Base-by-base conservation (phyloP, 257 asterid genomes). In the Solanum medicagineum region DNA sequence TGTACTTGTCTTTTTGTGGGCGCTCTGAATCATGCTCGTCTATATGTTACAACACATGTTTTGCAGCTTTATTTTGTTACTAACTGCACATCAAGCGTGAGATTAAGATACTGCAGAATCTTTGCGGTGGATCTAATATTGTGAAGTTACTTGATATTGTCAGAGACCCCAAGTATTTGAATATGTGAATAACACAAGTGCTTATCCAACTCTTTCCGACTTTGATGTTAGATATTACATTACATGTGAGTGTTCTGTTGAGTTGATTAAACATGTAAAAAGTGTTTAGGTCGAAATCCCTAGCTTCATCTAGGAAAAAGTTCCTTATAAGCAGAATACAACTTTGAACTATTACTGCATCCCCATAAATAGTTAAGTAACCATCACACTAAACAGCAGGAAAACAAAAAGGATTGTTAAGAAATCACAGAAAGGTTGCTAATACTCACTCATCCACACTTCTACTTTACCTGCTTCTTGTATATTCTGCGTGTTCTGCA, bases 121-220 rank as follows among this genome's bases (percentile, higher is more conserved):
- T 83, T 60, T 83, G 85, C 17, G 85, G 85, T 63, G 85, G 85
- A 63, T 79, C 85, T 44, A 83, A 83, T 83, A 62, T 83, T 63
- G 85, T 83, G 49, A 83, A 83, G 79, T 83, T 83, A 68, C 85
- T 83, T 3, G 85, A 83, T 63, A 83, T 83, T 26, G 85, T 83
- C 60, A 63, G 85, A 68, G 85, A 83, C 77, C 47, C 85, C 85
- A 62, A 83, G 85, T 83, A 44, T 83, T 83, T 63, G 85, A 83
- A 83, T 83, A 83, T 24, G 85, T 83, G 85, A 83, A 83, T 47
- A 83, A 83, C 85, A 83, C 85, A 83, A 83, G 85, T 83, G 49
- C 85, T 32, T 83, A 83, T 68, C 85, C 85, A 9, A 83, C 79
- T 83, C 85, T 62, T 42, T 63, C 85, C 6, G 85, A 83, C 79